These are phyloP conservation scores for Sporothrix luriei DNA, from an alignment of 2,329 filamentous ascomycete genomes.

Conservation along the genomic window DNA sequence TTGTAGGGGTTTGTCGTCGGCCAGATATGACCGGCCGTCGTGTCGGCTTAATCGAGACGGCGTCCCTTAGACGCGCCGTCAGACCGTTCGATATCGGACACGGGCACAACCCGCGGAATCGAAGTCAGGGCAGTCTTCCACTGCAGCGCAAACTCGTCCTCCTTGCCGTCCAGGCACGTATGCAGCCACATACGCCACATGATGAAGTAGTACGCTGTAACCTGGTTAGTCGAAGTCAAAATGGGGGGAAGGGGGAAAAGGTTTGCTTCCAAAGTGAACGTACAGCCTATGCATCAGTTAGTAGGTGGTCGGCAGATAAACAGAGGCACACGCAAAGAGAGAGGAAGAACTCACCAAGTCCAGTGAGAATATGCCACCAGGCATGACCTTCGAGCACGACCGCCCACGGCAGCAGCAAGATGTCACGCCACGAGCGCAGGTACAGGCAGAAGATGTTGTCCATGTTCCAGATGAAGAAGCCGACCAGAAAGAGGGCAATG, in stretches of 20 bases:
- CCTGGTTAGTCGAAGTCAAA: neutral
- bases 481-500: slow-evolving; percentile 69
- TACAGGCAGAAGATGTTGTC: slow-evolving; percentile 75
- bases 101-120: slow-evolving; percentile 52
- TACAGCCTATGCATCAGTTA: slow-evolving; percentile 28
- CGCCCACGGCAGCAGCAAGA: slow-evolving; percentile 77
- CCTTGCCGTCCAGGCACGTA: slow-evolving; percentile 71
- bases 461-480: slow-evolving; percentile 76
- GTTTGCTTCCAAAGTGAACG: neutral
- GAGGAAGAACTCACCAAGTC: slow-evolving; percentile 56
- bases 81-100: slow-evolving; percentile 34
- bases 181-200: slow-evolving; percentile 81
- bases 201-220: slow-evolving; percentile 75
- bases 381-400: slow-evolving; percentile 64
- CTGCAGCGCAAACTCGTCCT: slow-evolving; percentile 69
- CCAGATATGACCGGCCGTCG: neutral
- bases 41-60: slow-evolving; percentile 16
- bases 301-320: neutral
- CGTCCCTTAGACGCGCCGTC: slow-evolving; percentile 38
- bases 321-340: no score
- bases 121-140: slow-evolving; percentile 67
- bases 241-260: neutral
- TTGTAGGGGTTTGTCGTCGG: neutral
- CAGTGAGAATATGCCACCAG: slow-evolving; percentile 78
- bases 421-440: slow-evolving; percentile 65